Conservation (phyloP, 202 grass and related monocot genomes). For the Setaria viridis region DNA sequence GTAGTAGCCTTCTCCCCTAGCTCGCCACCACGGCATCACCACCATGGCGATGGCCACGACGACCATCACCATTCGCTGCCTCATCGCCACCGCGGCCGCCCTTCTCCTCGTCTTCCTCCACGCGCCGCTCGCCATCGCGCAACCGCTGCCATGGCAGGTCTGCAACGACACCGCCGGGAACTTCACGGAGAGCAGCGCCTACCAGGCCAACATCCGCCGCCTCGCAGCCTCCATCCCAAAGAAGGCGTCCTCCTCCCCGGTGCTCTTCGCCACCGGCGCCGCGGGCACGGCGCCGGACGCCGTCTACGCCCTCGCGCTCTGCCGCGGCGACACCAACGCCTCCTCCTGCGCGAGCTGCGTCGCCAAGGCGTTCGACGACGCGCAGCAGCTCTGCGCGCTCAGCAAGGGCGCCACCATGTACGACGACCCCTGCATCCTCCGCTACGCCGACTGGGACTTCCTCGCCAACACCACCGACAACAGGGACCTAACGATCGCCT, state of each 20-base stretch:
- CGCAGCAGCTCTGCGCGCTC: constrained; percentile 43
- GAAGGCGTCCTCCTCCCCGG: constrained; percentile 40
- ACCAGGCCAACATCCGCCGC: constrained; percentile 49
- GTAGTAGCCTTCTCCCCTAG: too few relatives aligned
- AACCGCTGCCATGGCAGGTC: constrained; percentile 30
- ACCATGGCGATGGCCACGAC: too few relatives aligned
- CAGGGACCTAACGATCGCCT: background rate
- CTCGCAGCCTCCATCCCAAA: constrained; percentile 45
- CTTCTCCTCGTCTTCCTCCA: constrained; percentile 2
- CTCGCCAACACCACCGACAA: constrained; percentile 30
- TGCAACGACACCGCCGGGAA: constrained; percentile 24
- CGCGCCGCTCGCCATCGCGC: background rate
- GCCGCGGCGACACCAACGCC: constrained; percentile 63
- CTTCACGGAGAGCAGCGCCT: constrained; percentile 50
- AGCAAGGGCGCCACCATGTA: constrained; percentile 39
- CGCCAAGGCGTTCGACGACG: constrained; percentile 30
- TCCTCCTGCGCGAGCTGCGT: constrained; percentile 58
- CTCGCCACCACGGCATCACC: too few relatives aligned
- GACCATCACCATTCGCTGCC: too few relatives aligned
- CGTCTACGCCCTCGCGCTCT: constrained; percentile 60
- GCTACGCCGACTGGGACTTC: constrained; percentile 61
- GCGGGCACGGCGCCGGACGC: constrained; percentile 45
- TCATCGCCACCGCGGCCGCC: background rate
- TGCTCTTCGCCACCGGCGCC: constrained; percentile 19
- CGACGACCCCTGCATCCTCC: constrained; percentile 61